These are phyloP conservation scores for Apiospora kogelbergensis DNA, from an alignment of 2,329 filamentous ascomycete species.

Conservation along the genomic window DNA sequence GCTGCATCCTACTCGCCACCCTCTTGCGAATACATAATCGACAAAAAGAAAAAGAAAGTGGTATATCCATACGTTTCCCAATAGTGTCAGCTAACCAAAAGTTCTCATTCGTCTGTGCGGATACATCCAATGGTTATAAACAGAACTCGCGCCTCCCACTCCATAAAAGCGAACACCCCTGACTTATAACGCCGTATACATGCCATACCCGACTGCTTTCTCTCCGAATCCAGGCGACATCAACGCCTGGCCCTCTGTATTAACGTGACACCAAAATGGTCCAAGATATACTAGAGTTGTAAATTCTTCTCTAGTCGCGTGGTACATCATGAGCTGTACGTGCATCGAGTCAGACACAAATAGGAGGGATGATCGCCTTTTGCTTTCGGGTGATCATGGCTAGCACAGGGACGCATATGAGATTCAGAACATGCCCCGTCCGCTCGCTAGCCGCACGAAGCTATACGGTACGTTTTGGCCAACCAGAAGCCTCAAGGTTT, in stretches of 20 bases:
- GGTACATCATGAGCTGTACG: too few relatives aligned
- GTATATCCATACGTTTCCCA: neutral
- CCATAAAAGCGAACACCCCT: neutral
- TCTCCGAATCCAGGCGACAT: neutral
- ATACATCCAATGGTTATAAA: neutral
- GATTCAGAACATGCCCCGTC: conserved; percentile 48
- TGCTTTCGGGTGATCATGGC: neutral
- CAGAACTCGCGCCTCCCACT: neutral
- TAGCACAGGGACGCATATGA: neutral
- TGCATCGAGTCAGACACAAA: neutral
- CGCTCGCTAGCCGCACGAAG: conserved; percentile 74
- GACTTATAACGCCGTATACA: neutral
- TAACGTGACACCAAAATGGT: neutral
- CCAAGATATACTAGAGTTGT: neutral
- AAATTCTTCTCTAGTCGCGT: neutral
- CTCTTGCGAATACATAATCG: neutral
- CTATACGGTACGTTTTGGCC: conserved; percentile 87
- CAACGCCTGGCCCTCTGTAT: neutral
- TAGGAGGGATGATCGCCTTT: neutral
- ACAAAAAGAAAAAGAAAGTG: neutral
- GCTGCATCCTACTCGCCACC: neutral
- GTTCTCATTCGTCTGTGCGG: neutral
- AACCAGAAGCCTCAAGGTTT: conserved; percentile 74
- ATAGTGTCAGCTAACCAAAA: neutral
- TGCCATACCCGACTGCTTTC: neutral